Conservation (phyloP, 768 basidiomycete species). For the Russula emetica region DNA sequence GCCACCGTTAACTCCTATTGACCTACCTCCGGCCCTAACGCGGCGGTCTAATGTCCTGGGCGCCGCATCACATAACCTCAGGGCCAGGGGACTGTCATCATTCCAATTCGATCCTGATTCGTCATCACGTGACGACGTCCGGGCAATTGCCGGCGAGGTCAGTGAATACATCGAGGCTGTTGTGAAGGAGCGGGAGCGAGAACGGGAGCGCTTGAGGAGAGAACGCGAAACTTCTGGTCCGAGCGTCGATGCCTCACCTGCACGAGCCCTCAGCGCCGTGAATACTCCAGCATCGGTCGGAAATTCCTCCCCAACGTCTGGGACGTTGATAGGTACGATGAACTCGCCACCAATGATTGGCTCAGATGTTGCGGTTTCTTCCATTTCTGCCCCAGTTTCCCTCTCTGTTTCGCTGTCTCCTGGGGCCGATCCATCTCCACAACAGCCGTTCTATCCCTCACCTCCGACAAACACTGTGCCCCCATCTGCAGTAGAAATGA, state of each 20-base stretch:
- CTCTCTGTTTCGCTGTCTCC: conserved; percentile 31
- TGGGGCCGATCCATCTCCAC: conserved; percentile 26
- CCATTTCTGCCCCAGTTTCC: conserved; percentile 22
- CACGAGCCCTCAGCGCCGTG: conserved; percentile 12
- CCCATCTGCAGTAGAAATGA: conserved; percentile 4
- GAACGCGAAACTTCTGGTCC: conserved; percentile 51
- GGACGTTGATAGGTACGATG: conserved; percentile 19
- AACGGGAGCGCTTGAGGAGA: conserved; percentile 66
- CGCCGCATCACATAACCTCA: conserved; percentile 15
- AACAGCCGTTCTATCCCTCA: conserved; percentile 53
- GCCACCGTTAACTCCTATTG: conserved; percentile 10
- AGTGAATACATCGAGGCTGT: conserved; percentile 71
- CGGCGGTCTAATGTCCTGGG: conserved; percentile 13
- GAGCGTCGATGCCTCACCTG: conserved; percentile 20
- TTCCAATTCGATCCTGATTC: conserved; percentile 43
- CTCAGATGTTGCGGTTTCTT: conserved; percentile 8
- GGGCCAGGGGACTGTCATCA: conserved; percentile 44
- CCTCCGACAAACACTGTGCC: conserved; percentile 44
- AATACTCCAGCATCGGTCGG: conserved; percentile 24
- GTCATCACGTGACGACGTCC: conserved; percentile 38
- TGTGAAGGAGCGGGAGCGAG: conserved; percentile 70
- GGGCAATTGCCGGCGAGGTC: conserved; percentile 54
- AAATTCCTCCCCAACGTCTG: conserved; percentile 14
- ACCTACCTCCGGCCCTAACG: conserved; percentile 23
- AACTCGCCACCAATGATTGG: conserved; percentile 16